Evolutionary conservation across 495 filamentous ascomycete genomes (phyloP).

Genomic region (Aspergillus panamensis): DNA sequence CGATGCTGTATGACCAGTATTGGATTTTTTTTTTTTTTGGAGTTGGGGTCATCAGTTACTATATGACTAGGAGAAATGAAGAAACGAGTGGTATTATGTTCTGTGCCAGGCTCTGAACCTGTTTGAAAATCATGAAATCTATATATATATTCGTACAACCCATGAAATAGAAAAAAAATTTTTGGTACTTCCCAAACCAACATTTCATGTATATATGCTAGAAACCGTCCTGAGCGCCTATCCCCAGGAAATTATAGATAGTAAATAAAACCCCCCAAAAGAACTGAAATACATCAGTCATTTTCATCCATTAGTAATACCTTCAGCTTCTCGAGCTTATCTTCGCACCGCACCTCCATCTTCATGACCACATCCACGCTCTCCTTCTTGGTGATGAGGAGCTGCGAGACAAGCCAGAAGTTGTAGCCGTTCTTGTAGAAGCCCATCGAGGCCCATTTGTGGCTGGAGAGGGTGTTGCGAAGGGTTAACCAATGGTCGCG

Average conservation of each 20-base stretch:
- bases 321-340: constrained; percentile 45
- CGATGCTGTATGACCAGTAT: constrained; percentile 31
- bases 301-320: constrained; percentile 42
- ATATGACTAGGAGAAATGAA: not conserved
- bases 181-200: too few species aligned
- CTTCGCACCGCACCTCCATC: constrained; percentile 49
- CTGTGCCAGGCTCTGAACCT: too few species aligned
- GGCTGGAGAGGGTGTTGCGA: constrained; percentile 28
- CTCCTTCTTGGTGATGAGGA: constrained; percentile 47
- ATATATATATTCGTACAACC: too few species aligned
- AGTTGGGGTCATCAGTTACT: too few species aligned
- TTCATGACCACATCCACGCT: constrained; percentile 46
- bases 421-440: constrained; percentile 47
- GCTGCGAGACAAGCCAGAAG: constrained; percentile 45
- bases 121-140: too few species aligned
- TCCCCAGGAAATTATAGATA: not conserved
- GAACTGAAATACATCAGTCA: constrained; percentile 17
- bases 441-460: constrained; percentile 45
- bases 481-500: constrained; percentile 37
- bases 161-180: too few species aligned
- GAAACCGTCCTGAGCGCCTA: not conserved
- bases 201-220: not conserved
- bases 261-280: not conserved
- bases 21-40: constrained; percentile 42
- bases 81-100: too few species aligned